These are phyloP conservation scores for Picochlorum sp. DNA, from an alignment of 139 green algal genomes.

Conservation along the genomic window DNA sequence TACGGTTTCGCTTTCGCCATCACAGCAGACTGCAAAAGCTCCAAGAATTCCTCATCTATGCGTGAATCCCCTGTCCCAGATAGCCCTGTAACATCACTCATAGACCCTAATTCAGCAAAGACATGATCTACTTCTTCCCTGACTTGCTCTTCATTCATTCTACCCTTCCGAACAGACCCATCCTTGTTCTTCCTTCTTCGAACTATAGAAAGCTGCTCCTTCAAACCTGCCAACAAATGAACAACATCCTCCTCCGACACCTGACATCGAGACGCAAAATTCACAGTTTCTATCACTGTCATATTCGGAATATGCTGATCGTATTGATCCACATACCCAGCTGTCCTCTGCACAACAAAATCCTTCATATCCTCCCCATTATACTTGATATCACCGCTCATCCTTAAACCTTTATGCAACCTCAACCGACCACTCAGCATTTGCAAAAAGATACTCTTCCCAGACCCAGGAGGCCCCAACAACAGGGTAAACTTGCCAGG, in stretches of 20 bases:
- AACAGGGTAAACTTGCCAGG: conserved; percentile 43
- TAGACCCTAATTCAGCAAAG: neutral
- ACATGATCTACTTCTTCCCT: neutral
- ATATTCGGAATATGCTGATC: conserved; percentile 64
- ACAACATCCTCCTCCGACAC: neutral
- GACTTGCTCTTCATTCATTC: neutral
- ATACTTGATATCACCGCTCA: conserved; percentile 47
- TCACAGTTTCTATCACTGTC: conserved; percentile 63
- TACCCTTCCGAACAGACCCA: neutral
- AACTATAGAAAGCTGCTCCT: neutral
- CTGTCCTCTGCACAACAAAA: conserved; percentile 48
- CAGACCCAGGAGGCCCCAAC: conserved; percentile 52
- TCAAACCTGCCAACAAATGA: neutral
- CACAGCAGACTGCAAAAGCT: conserved; percentile 23
- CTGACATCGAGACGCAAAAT: conserved; percentile 48
- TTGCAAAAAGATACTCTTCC: conserved; percentile 57
- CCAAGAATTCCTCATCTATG: conserved; percentile 6
- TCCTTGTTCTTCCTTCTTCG: neutral
- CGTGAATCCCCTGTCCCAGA: neutral
- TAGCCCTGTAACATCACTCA: neutral
- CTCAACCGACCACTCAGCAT: conserved; percentile 45
- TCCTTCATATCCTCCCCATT: conserved; percentile 46
- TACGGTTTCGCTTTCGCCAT: conserved; percentile 9
- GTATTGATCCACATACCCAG: conserved; percentile 51
- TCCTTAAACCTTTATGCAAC: conserved; percentile 12